A percentile compares a stretch with the other conserved stretches of the same genome.
These are phyloP conservation scores for Boletus rubescentipes DNA, from an alignment of 768 basidiomycete genomes.

Conservation along the genomic window DNA sequence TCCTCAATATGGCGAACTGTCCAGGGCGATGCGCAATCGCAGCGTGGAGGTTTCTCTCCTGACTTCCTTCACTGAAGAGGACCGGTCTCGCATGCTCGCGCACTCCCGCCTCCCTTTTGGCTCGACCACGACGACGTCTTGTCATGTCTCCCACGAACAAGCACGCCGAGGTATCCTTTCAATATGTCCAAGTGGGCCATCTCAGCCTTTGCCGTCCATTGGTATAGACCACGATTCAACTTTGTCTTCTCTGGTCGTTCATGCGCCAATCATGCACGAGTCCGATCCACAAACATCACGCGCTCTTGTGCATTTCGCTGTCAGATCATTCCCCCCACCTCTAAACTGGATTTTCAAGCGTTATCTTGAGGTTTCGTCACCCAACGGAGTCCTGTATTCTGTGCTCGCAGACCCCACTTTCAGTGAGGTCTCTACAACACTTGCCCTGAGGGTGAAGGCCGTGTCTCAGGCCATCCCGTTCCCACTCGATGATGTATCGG, in stretches of 20 bases:
- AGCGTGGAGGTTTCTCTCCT: constrained; percentile 80
- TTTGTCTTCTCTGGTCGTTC: constrained; percentile 43
- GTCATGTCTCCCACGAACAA: constrained; percentile 21
- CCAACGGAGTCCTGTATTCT: constrained; percentile 10
- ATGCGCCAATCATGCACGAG: constrained; percentile 33
- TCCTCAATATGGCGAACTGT: constrained; percentile 88
- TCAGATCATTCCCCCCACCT: constrained; percentile 19
- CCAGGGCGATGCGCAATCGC: constrained; percentile 97
- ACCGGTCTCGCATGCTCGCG: constrained; percentile 45
- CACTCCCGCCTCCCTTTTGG: constrained; percentile 48
- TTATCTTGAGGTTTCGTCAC: constrained; percentile 16
- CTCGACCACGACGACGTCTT: constrained; percentile 3
- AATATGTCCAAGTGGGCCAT: not conserved
- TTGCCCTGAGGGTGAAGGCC: constrained; percentile 15
- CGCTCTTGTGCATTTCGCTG: constrained; percentile 29
- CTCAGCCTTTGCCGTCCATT: constrained; percentile 35
- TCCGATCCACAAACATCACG: constrained; percentile 8
- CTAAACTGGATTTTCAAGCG: constrained; percentile 23
- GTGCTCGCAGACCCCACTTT: constrained; percentile 23
- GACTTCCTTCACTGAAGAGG: constrained; percentile 40
- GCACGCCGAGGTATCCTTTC: constrained; percentile 26
- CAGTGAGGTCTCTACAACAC: constrained; percentile 5
- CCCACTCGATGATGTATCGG: constrained; percentile 23
- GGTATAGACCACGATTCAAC: constrained; percentile 49
- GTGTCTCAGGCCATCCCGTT: constrained; percentile 4